Conservation (phyloP, 2,329 filamentous ascomycete genomes). For the Alternaria incomplexa region DNA sequence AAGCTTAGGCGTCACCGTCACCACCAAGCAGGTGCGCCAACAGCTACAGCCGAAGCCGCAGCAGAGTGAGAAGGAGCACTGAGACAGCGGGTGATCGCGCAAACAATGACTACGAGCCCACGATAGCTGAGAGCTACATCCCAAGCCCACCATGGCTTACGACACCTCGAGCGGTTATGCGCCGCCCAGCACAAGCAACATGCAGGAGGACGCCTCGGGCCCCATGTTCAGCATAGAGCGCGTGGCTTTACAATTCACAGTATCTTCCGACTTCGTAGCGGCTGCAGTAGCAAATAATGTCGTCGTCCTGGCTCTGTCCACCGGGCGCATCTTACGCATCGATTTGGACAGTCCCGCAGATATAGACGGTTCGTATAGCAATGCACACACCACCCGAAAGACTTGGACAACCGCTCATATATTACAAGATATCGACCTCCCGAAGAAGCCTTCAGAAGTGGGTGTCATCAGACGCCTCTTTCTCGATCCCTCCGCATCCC, state of each 20-base stretch:
- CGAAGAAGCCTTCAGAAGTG: slow-evolving; percentile 88
- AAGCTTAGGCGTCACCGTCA: slow-evolving; percentile 11
- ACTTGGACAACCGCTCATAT: slow-evolving; percentile 14
- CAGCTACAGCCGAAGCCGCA: slow-evolving; percentile 5
- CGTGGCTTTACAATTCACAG: slow-evolving; percentile 91
- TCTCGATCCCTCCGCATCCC: slow-evolving; percentile 94
- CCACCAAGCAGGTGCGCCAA: background rate
- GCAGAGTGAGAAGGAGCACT: background rate
- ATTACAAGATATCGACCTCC: slow-evolving; percentile 85
- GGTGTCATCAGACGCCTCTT: slow-evolving; percentile 96
- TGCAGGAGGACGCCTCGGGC: slow-evolving; percentile 66
- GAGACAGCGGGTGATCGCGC: slow-evolving; percentile 14
- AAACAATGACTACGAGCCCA: slow-evolving; percentile 20
- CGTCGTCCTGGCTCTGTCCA: slow-evolving; percentile 87
- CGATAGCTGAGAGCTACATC: slow-evolving; percentile 16
- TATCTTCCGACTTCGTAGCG: slow-evolving; percentile 94
- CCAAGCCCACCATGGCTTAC: slow-evolving; percentile 66
- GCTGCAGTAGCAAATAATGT: slow-evolving; percentile 98
- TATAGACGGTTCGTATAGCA: slow-evolving; percentile 68
- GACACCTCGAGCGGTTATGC: slow-evolving; percentile 75
- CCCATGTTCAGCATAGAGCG: slow-evolving; percentile 95
- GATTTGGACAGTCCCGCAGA: slow-evolving; percentile 92
- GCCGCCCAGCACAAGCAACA: slow-evolving; percentile 68
- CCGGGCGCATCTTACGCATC: slow-evolving; percentile 90
- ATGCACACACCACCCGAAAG: background rate